phyloP scores from a whole-genome alignment of 306 rosid genomes.

The Malus sylvestris region DNA sequence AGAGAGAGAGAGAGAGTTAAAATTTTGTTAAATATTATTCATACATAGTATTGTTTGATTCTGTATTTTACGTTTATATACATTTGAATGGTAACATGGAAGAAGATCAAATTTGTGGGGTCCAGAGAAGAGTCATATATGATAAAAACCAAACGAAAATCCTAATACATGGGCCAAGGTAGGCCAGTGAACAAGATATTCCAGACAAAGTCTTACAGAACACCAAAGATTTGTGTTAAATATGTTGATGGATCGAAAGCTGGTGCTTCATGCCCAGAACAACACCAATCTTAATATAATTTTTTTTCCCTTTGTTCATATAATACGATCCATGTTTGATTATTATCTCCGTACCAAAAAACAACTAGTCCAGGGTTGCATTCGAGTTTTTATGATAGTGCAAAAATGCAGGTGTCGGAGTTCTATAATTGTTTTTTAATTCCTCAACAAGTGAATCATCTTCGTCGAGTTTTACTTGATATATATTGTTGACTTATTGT shows the following conservation, averaged over 20 bases:
- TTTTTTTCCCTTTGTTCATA: slow-evolving; percentile 5
- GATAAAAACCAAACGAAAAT: slow-evolving; percentile 29
- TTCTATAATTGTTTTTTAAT: neutral
- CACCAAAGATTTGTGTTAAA: slow-evolving; percentile 51
- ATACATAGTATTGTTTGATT: neutral
- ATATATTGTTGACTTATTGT: neutral
- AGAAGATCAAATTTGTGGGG: slow-evolving; percentile 38
- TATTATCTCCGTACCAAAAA: slow-evolving; percentile 39
- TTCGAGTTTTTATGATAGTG: slow-evolving; percentile 27
- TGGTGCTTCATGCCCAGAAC: slow-evolving; percentile 39
- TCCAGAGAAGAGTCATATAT: slow-evolving; percentile 22
- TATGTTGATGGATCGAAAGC: slow-evolving; percentile 22
- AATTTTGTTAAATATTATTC: neutral
- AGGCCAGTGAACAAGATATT: slow-evolving; percentile 79
- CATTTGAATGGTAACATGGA: slow-evolving; percentile 20
- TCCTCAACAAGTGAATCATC: neutral
- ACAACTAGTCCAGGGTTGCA: slow-evolving; percentile 18
- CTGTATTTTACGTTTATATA: neutral
- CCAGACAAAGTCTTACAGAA: slow-evolving; percentile 62
- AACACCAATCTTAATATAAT: slow-evolving; percentile 4
- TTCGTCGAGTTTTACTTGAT: neutral
- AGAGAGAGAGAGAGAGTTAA: neutral
- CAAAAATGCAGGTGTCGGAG: slow-evolving; percentile 5
- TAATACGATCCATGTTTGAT: slow-evolving; percentile 28
- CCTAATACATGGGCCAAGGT: slow-evolving; percentile 46